These are phyloP conservation scores for Reutealis trisperma DNA, from an alignment of 345 rosid species.

Conservation along the genomic window DNA sequence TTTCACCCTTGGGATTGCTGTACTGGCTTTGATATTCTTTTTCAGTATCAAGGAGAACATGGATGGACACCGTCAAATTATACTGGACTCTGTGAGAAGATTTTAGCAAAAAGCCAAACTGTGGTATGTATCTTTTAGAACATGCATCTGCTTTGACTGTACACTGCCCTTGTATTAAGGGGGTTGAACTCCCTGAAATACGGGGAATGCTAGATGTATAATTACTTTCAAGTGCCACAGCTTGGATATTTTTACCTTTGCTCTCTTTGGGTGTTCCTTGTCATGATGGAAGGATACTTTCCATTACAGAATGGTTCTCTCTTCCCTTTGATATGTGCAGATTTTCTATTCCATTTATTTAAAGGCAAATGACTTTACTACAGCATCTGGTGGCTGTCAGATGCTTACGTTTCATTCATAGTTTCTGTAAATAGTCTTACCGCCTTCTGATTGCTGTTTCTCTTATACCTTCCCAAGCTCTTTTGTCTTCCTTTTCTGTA, in stretches of 20 bases:
- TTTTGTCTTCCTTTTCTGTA: too few species aligned
- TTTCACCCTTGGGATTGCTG: not conserved
- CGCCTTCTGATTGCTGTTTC: not conserved
- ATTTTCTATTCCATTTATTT: not conserved
- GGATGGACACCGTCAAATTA: slow-evolving; percentile 91
- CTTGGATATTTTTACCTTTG: not conserved
- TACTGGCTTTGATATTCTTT: slow-evolving; percentile 20
- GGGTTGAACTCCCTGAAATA: not conserved
- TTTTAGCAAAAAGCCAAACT: slow-evolving; percentile 89
- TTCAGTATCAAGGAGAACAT: slow-evolving; percentile 86
- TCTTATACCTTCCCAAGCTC: too few species aligned
- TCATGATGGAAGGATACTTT: not conserved
- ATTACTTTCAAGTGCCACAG: not conserved
- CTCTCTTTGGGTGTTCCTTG: not conserved
- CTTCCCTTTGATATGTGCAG: not conserved
- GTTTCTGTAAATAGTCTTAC: not conserved
- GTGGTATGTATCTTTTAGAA: slow-evolving; percentile 64
- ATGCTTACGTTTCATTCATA: not conserved
- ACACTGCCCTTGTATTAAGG: not conserved
- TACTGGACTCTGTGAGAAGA: slow-evolving; percentile 87
- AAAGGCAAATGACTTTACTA: not conserved
- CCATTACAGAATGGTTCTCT: not conserved
- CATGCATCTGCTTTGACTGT: not conserved
- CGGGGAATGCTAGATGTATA: not conserved
- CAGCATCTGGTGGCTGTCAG: not conserved